A percentile compares a stretch with the other conserved stretches of the same genome.
phyloP scores from a whole-genome alignment of 164 flowering plant genomes.

The Dillenia turbinata region DNA sequence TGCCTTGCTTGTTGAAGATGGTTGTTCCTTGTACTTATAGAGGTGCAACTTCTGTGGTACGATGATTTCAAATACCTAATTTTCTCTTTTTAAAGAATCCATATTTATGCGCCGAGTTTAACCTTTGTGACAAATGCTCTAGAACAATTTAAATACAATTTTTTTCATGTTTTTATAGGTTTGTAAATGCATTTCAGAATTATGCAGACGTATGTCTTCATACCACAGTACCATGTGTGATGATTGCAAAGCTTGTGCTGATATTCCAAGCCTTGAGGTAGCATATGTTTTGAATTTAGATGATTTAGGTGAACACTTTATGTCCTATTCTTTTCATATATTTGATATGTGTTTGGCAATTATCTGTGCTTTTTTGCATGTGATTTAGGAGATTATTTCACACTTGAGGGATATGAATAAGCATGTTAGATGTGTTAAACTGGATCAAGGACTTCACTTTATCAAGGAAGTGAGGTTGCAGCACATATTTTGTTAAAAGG shows the following conservation, averaged over 20 bases:
- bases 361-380: too few species aligned
- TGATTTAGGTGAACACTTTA: background rate
- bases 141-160: background rate
- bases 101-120: background rate
- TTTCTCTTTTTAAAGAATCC: background rate
- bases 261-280: conserved; percentile 91
- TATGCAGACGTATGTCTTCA: conserved; percentile 65
- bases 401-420: too few species aligned
- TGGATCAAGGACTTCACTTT: too few species aligned
- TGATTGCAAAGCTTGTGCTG: conserved; percentile 67
- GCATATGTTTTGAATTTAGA: background rate
- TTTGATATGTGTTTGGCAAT: too few species aligned
- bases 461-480: too few species aligned
- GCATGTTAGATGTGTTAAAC: too few species aligned
- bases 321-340: background rate
- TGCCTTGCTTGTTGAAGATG: conserved; percentile 56
- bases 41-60: conserved; percentile 85
- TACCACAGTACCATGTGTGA: conserved; percentile 38
- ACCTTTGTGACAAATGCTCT: background rate
- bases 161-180: conserved; percentile 41
- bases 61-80: background rate
- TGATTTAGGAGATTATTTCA: too few species aligned
- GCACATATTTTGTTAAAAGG: too few species aligned
- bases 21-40: conserved; percentile 74
- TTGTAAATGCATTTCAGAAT: conserved; percentile 91